Percentiles rank a stretch among this genome's conserved stretches.
These are phyloP conservation scores for Trifolium repens DNA, from an alignment of 306 rosid genomes.

Conservation along the genomic window DNA sequence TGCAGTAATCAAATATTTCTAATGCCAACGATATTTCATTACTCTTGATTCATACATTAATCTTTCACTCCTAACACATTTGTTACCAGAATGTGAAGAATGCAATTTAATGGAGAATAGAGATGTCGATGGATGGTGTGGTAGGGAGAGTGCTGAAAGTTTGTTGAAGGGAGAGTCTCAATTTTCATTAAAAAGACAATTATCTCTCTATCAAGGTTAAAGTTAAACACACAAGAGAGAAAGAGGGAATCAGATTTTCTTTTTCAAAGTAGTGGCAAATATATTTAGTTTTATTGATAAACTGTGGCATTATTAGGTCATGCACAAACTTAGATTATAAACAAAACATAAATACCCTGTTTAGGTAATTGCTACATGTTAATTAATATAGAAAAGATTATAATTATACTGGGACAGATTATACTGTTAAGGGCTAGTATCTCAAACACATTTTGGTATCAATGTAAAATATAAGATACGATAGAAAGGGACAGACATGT, in stretches of 20 bases:
- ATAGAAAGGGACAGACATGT: not conserved
- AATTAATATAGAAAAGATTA: constrained; percentile 26
- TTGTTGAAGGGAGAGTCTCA: no score
- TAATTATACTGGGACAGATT: not conserved
- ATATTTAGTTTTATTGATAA: not conserved
- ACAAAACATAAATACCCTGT: not conserved
- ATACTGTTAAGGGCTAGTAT: constrained; percentile 3
- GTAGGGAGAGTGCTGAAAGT: no score
- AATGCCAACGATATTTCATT: not conserved
- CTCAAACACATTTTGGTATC: not conserved
- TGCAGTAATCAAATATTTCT: not conserved
- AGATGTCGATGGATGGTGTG: no score
- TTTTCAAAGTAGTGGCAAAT: not conserved
- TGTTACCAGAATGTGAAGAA: not conserved
- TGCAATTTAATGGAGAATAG: no score
- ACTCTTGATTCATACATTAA: not conserved
- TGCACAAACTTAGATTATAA: not conserved
- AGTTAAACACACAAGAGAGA: no score
- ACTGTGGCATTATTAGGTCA: constrained; percentile 4
- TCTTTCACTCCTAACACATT: not conserved
- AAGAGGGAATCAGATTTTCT: no score
- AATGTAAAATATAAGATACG: constrained; percentile 2
- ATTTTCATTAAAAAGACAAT: no score
- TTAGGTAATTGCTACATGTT: not conserved
- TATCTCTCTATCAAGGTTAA: no score